phyloP scores from a whole-genome alignment of 805 yeast genomes.

The Wickerhamomyces bovis region DNA sequence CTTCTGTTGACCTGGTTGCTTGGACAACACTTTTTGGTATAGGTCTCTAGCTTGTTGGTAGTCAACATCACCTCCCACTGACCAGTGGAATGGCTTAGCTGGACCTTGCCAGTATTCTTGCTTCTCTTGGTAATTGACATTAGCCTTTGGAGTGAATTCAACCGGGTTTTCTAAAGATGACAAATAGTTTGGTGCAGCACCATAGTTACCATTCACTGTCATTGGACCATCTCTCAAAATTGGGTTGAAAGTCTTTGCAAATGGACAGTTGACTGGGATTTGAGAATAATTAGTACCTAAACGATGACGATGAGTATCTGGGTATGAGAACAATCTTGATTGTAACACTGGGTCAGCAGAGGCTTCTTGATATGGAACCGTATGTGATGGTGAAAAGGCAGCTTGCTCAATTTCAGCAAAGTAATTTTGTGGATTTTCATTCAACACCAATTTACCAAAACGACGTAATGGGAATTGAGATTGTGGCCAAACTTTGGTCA shows the following conservation, averaged over 20 bases:
- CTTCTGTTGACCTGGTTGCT: slow-evolving; percentile 75
- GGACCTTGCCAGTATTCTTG: slow-evolving; percentile 82
- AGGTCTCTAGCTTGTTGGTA: slow-evolving; percentile 71
- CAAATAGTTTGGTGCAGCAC: slow-evolving; percentile 70
- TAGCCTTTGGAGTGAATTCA: slow-evolving; percentile 22
- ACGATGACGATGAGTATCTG: slow-evolving; percentile 83
- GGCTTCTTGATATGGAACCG: slow-evolving; percentile 80
- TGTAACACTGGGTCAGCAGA: slow-evolving; percentile 83
- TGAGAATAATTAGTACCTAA: slow-evolving; percentile 69
- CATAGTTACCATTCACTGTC: slow-evolving; percentile 66
- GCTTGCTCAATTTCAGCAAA: slow-evolving; percentile 86
- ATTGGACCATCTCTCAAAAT: slow-evolving; percentile 80
- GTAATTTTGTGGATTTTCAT: slow-evolving; percentile 81
- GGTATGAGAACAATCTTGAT: slow-evolving; percentile 74
- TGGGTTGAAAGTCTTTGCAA: slow-evolving; percentile 55
- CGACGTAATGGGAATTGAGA: slow-evolving; percentile 78
- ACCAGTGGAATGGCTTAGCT: slow-evolving; percentile 86
- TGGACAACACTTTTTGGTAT: slow-evolving; percentile 64
- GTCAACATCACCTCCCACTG: slow-evolving; percentile 59
- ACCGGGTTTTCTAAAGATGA: slow-evolving; percentile 38
- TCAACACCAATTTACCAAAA: slow-evolving; percentile 72
- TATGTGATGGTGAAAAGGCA: slow-evolving; percentile 79
- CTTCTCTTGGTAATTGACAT: slow-evolving; percentile 42
- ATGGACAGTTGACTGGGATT: slow-evolving; percentile 88
- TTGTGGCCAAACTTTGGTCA: slow-evolving; percentile 93